Base-by-base conservation (phyloP, 179 eudicot species). In the Heliamphora pulchella region DNA sequence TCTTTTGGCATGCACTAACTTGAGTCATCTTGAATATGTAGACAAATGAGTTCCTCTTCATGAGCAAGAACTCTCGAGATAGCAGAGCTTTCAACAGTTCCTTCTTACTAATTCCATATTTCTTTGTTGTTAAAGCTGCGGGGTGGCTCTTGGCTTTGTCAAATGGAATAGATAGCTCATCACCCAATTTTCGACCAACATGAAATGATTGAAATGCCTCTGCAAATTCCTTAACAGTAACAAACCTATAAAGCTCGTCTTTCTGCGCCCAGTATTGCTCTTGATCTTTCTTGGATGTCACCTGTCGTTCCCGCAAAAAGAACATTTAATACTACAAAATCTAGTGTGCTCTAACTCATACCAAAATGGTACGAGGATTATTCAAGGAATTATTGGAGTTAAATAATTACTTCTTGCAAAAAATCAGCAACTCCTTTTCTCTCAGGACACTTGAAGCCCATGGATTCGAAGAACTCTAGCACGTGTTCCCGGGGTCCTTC, bases 381-480 rank as follows among this genome's bases (percentile, higher is more conserved):
- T 61, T 59, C 9, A 15, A 31, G 54, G 47, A 43, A 78, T 1
- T 67, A 2, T 14, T 44, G 8, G 71, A 20, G 10, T 57, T 74
- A 57, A 84, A 76, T 57, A 79, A 81, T 83, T 85, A 87, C 89
- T 80, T 87, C 90, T 83, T 88, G 90, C 68, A 88, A 64, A 66
- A 86, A 88, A 74, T 88, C 90, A 10, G 90, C 90, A 47, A 84
- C 86, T 50, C 88, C 87, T 88, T 88, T 88, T 72, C 90, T 88
- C 5, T 83, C 83, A 14, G 98, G 98, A 78, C 98, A 94, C 78
- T 67, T 84, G 87, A 92, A 92, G 0, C 97, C 97, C 87, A 87
- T 85, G 76, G 18, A 18, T 62, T 92, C 91, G 15, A 92, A 94
- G 86, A 92, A 94, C 72, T 90, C 94, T 11, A 90, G 86, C 20